Base-by-base conservation (phyloP, 1,139 yeast genomes). In the Pichia norvegensis region DNA sequence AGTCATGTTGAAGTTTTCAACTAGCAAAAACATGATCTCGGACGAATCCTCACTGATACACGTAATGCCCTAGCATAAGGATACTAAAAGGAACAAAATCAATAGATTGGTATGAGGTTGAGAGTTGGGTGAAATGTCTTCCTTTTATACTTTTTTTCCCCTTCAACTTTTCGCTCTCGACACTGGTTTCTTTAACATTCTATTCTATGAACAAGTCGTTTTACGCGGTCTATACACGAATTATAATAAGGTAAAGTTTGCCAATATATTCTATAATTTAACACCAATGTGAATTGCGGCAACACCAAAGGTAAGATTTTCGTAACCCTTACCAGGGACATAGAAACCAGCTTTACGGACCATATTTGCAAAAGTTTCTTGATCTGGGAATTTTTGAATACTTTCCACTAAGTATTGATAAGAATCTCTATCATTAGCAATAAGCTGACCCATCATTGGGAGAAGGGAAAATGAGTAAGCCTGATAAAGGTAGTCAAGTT, bases 21-120 rank as follows among this genome's bases (percentile, higher is more conserved):
- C 97, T 95, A 90, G 98, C 98, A 90, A 90, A 88, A 85, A 90
- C 97, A 90, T 95, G 95, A 87, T 87, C 98, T 90, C 98, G 97
- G 97, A 92, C 96, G 96, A 88, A 88, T 92, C 97, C 97, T 90
- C 98, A 90, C 95, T 88, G 97, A 90, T 86, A 87, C 95, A 95
- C 95, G 97, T 90, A 90, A 88, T 88, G 95, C 97, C 97, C 97
- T 85, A 85, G 98, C 97, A 90, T 87, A 92, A 90, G 84, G 96
- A 88, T 88, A 44, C 40, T 33, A 47, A 54, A 53, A 29, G 48
- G 37, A 41, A 33, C 16, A 13, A 27, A 16, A 35, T 27, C 39
- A 29, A 22, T 23, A 23, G n/a, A 29, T 13, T 21, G n/a, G 8
- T 29, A n/a, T 10, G 19, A 19, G 22, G 11, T 14, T 10, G n/a